Percentiles rank a stretch among this genome's conserved stretches.
phyloP scores from a whole-genome alignment of 495 filamentous ascomycete species.

The Penicillium chermesinum region DNA sequence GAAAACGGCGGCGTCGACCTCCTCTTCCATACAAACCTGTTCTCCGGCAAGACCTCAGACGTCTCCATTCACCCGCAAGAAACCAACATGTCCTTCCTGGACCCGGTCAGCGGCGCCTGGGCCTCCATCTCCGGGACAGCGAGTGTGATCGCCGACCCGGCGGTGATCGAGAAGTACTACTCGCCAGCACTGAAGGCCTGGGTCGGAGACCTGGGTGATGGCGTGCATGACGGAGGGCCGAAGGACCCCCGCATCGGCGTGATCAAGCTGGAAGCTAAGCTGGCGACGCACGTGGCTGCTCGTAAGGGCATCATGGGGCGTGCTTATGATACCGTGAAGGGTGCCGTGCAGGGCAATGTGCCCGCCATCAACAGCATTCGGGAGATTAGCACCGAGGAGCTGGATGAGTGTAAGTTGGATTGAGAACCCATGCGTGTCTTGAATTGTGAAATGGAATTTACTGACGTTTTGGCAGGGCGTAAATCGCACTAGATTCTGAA shows the following conservation, averaged over 20 bases:
- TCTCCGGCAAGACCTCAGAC: constrained; percentile 87
- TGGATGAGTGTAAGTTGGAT: constrained; percentile 44
- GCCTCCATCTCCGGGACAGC: constrained; percentile 76
- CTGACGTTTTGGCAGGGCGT: neutral
- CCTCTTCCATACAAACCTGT: constrained; percentile 90
- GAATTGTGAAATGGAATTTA: neutral
- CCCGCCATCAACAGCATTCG: constrained; percentile 74
- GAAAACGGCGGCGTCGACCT: constrained; percentile 77
- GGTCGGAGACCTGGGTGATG: constrained; percentile 88
- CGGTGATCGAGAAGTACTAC: constrained; percentile 70
- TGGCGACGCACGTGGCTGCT: constrained; percentile 43
- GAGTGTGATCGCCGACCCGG: constrained; percentile 61
- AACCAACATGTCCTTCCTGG: constrained; percentile 83
- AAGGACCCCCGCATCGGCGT: constrained; percentile 72
- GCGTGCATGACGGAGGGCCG: constrained; percentile 74
- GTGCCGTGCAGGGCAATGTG: constrained; percentile 63
- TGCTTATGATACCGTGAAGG: constrained; percentile 69
- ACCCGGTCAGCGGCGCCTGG: constrained; percentile 62
- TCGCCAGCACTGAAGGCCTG: constrained; percentile 71
- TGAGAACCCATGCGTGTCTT: constrained; percentile 19
- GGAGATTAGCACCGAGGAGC: constrained; percentile 65
- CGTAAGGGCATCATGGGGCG: constrained; percentile 48
- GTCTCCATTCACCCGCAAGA: constrained; percentile 62
- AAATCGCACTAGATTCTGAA: neutral
- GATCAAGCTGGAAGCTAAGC: constrained; percentile 42